Conservation (phyloP, 23 red algal species). For the Gracilariopsis chorda region DNA sequence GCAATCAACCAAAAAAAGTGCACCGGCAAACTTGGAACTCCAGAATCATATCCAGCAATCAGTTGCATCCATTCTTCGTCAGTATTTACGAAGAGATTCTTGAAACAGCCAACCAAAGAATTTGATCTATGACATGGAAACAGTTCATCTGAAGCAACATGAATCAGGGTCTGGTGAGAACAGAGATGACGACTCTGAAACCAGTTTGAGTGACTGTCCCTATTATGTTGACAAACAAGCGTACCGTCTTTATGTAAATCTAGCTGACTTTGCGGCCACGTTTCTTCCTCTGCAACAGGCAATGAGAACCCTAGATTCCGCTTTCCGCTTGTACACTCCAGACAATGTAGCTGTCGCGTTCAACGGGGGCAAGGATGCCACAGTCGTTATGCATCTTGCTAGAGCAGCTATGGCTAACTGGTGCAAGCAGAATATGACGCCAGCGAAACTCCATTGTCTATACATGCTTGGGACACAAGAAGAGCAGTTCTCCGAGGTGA, state of each 20-base stretch:
- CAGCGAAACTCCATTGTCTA: constrained; percentile 56
- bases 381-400: constrained; percentile 89
- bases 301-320: constrained; percentile 32
- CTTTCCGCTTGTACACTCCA: constrained; percentile 45
- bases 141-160: no score
- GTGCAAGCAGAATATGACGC: background rate
- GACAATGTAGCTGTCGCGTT: constrained; percentile 67
- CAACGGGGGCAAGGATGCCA: constrained; percentile 98
- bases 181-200: no score
- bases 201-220: no score
- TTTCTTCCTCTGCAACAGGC: background rate
- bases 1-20: no score
- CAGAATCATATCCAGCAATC: no score
- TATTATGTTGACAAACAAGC: background rate
- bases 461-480: constrained; percentile 47
- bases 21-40: no score
- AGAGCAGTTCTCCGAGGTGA: constrained; percentile 76
- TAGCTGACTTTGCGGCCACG: background rate
- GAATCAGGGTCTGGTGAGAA: no score
- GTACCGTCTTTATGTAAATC: background rate
- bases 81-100: no score
- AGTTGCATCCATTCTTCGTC: no score
- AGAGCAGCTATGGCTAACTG: constrained; percentile 73
- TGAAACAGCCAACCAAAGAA: no score
- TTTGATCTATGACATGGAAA: no score